Evolutionary conservation across 202 grass and related monocot genomes (phyloP).

Genomic region (Elaeis oleifera): DNA sequence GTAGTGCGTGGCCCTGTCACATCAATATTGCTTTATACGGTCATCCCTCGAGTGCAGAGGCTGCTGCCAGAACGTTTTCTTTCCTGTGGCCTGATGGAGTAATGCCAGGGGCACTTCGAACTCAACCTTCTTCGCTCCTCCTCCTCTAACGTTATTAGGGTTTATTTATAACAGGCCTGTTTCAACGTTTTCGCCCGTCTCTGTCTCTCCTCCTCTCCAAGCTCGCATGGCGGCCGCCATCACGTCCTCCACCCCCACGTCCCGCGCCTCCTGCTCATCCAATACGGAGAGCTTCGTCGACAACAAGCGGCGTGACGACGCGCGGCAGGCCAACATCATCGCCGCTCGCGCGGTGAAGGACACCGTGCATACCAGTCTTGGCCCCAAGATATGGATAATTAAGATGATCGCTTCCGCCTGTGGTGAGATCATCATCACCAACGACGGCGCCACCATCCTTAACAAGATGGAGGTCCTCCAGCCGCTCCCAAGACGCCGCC

Average conservation of each 20-base stretch:
- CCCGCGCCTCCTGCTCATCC: constrained; percentile 8
- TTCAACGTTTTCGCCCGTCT: constrained; percentile 21
- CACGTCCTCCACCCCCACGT: constrained; percentile 15
- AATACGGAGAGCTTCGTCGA: constrained; percentile 70
- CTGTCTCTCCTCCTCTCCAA: neutral
- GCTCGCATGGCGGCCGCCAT: constrained; percentile 30
- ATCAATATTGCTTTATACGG: too few species aligned
- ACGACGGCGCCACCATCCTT: constrained; percentile 87
- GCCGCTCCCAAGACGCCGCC: constrained; percentile 78
- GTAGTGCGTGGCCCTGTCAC: too few species aligned
- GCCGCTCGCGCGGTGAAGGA: constrained; percentile 55
- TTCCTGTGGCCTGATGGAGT: too few species aligned
- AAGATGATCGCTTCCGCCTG: constrained; percentile 53
- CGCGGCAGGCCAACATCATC: constrained; percentile 59
- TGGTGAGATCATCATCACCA: constrained; percentile 66
- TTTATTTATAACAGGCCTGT: neutral
- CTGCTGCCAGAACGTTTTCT: too few species aligned
- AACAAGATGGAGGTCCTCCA: constrained; percentile 71
- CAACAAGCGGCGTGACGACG: constrained; percentile 78
- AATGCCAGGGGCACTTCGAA: too few species aligned
- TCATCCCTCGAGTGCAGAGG: too few species aligned
- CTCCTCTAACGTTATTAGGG: too few species aligned
- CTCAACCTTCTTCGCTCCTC: too few species aligned
- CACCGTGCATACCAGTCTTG: constrained; percentile 66
- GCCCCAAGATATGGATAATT: constrained; percentile 77